These are phyloP conservation scores for Lyophyllum semitale DNA, from an alignment of 768 basidiomycete genomes.

Conservation along the genomic window DNA sequence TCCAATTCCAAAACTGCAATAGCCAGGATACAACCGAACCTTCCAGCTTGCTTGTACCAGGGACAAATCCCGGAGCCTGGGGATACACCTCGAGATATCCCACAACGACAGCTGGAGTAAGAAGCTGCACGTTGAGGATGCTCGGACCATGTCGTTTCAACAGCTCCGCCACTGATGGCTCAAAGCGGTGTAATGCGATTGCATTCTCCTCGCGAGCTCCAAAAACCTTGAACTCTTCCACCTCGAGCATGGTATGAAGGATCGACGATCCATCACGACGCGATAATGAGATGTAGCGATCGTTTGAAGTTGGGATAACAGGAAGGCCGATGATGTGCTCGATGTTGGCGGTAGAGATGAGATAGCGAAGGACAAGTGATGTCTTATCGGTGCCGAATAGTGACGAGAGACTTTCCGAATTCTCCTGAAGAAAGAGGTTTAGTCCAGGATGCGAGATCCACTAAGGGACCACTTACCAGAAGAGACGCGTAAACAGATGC, in stretches of 20 bases:
- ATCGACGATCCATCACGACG: not conserved
- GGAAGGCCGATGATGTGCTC: constrained; percentile 37
- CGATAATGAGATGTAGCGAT: constrained; percentile 20
- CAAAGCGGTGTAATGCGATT: constrained; percentile 30
- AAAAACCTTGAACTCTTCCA: constrained; percentile 29
- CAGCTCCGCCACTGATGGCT: constrained; percentile 20
- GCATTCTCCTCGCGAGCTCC: constrained; percentile 29
- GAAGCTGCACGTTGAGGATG: constrained; percentile 31
- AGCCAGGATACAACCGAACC: constrained; percentile 31
- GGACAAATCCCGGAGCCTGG: constrained; percentile 23
- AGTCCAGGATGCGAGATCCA: not conserved
- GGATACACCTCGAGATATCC: constrained; percentile 29
- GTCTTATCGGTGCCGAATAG: constrained; percentile 6
- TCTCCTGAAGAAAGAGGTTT: constrained; percentile 13
- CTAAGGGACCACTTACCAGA: constrained; percentile 24
- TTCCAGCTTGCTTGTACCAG: constrained; percentile 18
- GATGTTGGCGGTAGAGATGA: constrained; percentile 34
- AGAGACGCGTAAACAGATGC: constrained; percentile 28
- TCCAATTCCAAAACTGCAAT: constrained; percentile 47
- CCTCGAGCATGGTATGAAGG: constrained; percentile 28
- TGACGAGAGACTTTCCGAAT: constrained; percentile 7
- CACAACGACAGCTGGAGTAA: constrained; percentile 27
- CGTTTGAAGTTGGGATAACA: constrained; percentile 31
- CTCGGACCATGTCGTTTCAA: constrained; percentile 23
- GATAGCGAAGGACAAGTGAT: constrained; percentile 28